Base-by-base conservation (phyloP, 192 early-diverging fungal genomes). In the Obelidium mucronatum region DNA sequence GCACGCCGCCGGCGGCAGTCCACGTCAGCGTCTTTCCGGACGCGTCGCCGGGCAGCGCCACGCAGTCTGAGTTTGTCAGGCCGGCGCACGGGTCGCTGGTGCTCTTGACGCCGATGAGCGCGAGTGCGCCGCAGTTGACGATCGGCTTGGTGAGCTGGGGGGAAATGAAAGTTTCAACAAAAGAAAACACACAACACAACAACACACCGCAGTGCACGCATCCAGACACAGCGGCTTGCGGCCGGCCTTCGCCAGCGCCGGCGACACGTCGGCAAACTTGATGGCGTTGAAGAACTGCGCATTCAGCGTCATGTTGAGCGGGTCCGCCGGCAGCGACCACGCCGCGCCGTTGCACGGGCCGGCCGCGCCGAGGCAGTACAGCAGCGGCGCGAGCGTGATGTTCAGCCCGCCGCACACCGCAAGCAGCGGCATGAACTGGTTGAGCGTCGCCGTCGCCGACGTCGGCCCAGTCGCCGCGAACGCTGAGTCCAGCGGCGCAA, bases 361-460 rank as follows among this genome's bases (percentile, higher is more conserved):
- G 24, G 51, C 8, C n/a, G 54, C 24, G 5, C 69, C 69, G 24
- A 58, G 22, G 69, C 69, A 72, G 69, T 58, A 72, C 6, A 72
- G 8, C 15, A 59, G 6, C 2, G 69, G 69, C 1, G 55, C 35
- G 13, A 59, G 33, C 22, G 69, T 72, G 22, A 72, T 6, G 54
- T 72, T 72, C 15, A 72, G 26, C 3, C 26, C 67, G 6, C 53
- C 24, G 30, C 69, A 72, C 40, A 39, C 15, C 15, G n/a, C 1
- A 2, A 72, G 55, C 36, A 37, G 24, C 24, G 69, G 69, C 36
- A 72, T 54, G 55, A 58, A 72, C 69, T 72, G 54, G 54, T 72
- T 59, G 31, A 72, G 36, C 22, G 69, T 22, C 30, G 28, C 55
- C 26, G 55, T 55, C 13, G 69, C 56, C 1, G 69, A 72, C 28